These are phyloP conservation scores for Coleophoma eucalyptorum DNA, from an alignment of 2,329 filamentous ascomycete genomes.

Conservation along the genomic window DNA sequence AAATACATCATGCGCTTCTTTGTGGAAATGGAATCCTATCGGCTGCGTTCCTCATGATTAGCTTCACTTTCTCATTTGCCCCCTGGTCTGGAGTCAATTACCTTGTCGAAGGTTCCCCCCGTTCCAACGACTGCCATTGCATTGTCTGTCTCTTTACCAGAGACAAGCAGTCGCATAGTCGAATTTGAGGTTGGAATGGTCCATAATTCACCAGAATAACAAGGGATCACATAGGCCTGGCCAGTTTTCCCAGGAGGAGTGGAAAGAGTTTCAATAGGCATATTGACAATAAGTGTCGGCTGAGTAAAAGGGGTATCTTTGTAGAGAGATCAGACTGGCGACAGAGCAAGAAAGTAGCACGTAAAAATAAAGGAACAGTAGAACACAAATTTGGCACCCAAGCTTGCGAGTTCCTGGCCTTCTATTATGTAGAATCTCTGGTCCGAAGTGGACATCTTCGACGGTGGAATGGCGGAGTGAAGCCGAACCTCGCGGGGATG, in stretches of 20 bases:
- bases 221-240: slow-evolving; percentile 16
- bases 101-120: slow-evolving; percentile 18
- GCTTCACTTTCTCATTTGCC: too few relatives aligned
- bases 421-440: too few relatives aligned
- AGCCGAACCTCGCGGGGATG: too few relatives aligned
- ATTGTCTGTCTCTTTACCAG: slow-evolving; percentile 22
- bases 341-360: neutral
- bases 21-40: slow-evolving; percentile 52
- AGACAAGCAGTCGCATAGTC: slow-evolving; percentile 20
- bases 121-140: slow-evolving; percentile 21
- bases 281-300: neutral
- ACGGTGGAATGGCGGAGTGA: too few relatives aligned
- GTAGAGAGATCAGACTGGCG: neutral
- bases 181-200: slow-evolving; percentile 21
- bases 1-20: slow-evolving; percentile 54
- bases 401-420: too few relatives aligned
- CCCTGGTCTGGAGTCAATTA: neutral
- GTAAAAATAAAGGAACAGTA: too few relatives aligned
- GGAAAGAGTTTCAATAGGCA: neutral
- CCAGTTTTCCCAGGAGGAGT: slow-evolving; percentile 10
- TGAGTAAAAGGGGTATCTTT: neutral
- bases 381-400: too few relatives aligned
- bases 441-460: too few relatives aligned
- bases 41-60: slow-evolving; percentile 1
- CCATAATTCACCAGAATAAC: slow-evolving; percentile 20